Evolutionary conservation across 1,139 yeast genomes (phyloP).

Genomic region (Spencermartinsiella ligniputridi): DNA sequence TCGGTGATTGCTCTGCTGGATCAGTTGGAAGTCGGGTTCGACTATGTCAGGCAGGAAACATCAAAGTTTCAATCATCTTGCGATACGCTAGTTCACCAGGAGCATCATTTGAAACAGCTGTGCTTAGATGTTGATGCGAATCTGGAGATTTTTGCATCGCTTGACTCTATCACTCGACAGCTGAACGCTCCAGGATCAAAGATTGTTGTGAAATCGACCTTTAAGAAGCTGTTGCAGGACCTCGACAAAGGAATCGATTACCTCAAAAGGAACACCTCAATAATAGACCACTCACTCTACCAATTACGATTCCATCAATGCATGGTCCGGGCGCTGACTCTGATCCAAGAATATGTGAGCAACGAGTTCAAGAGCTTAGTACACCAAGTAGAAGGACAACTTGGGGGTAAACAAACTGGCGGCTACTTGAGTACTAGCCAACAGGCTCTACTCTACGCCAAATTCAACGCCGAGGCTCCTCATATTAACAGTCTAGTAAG

Average conservation of each 20-base stretch:
- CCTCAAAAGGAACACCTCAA: slow-evolving; percentile 42
- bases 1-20: slow-evolving; percentile 42
- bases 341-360: slow-evolving; percentile 64
- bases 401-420: slow-evolving; percentile 16
- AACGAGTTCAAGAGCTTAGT: slow-evolving; percentile 49
- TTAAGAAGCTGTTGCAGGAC: slow-evolving; percentile 49
- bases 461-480: slow-evolving; percentile 47
- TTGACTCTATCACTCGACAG: slow-evolving; percentile 64
- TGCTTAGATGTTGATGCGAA: slow-evolving; percentile 49
- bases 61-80: slow-evolving; percentile 59
- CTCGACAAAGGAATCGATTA: slow-evolving; percentile 58
- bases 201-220: slow-evolving; percentile 55
- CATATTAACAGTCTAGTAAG: slow-evolving; percentile 43
- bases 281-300: slow-evolving; percentile 64
- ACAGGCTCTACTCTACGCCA: slow-evolving; percentile 56
- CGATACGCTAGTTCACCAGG: slow-evolving; percentile 49
- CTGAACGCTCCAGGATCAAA: slow-evolving; percentile 68
- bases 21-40: slow-evolving; percentile 46
- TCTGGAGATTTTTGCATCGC: slow-evolving; percentile 59
- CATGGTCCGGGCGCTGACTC: slow-evolving; percentile 73
- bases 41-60: slow-evolving; percentile 56
- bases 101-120: slow-evolving; percentile 42
- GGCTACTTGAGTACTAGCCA: slow-evolving; percentile 34
- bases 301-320: slow-evolving; percentile 76
- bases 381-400: slow-evolving; percentile 39